phyloP scores from a whole-genome alignment of 2,329 filamentous ascomycete genomes.

The Colletotrichum eleusines region DNA sequence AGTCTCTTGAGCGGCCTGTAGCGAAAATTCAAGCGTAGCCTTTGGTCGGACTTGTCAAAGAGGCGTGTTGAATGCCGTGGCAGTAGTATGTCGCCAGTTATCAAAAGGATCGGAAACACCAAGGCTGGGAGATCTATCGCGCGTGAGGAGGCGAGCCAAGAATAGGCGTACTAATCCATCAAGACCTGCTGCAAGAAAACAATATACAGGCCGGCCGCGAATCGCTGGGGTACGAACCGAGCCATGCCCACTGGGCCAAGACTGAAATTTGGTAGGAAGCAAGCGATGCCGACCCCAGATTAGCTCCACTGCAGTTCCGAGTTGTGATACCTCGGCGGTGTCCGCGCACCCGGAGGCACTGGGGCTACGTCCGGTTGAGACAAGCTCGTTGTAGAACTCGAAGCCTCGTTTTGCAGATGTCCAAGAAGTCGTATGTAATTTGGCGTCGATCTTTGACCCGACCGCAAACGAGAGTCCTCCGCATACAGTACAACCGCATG shows the following conservation, averaged over 20 bases:
- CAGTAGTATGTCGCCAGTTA: background rate
- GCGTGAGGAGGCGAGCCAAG: background rate
- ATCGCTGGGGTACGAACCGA: background rate
- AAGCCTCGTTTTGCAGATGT: background rate
- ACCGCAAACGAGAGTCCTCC: background rate
- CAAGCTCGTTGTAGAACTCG: background rate
- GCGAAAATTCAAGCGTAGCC: background rate
- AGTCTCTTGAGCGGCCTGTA: background rate
- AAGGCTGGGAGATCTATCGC: background rate
- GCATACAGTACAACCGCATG: background rate
- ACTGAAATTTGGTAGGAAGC: background rate
- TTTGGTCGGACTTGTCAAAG: background rate
- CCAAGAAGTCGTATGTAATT: background rate
- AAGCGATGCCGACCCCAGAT: background rate
- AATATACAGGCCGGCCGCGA: background rate
- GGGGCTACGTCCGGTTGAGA: constrained; percentile 2
- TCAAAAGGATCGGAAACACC: background rate
- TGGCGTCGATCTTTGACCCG: background rate
- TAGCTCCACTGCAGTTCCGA: background rate
- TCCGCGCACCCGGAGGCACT: background rate
- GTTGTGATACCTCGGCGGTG: background rate
- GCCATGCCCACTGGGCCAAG: background rate
- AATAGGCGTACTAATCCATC: background rate
- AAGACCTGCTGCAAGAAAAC: background rate
- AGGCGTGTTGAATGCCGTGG: background rate